phyloP scores from a whole-genome alignment of 2,329 filamentous ascomycete species.

The Colletotrichum camelliae region DNA sequence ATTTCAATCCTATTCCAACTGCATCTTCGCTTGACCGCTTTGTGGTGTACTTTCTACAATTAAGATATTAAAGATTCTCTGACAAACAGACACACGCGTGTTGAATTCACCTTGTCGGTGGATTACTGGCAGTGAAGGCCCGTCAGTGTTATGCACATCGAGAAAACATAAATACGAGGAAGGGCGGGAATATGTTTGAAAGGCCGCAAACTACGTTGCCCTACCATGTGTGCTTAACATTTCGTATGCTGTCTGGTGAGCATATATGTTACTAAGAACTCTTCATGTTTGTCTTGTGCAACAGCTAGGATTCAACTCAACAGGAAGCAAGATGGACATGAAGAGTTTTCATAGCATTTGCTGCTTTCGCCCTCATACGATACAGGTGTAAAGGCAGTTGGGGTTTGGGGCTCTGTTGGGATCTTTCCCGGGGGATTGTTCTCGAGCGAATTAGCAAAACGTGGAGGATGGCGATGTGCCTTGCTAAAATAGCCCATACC shows the following conservation, averaged over 20 bases:
- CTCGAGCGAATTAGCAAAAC: neutral
- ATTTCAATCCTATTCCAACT: constrained; percentile 4
- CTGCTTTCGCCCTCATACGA: neutral
- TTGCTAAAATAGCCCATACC: neutral
- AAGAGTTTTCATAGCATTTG: neutral
- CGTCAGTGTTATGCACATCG: neutral
- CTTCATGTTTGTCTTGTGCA: neutral
- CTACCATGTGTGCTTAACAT: neutral
- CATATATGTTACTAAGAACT: neutral
- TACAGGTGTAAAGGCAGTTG: neutral
- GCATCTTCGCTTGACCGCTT: neutral
- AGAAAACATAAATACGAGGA: neutral
- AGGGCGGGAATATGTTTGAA: neutral
- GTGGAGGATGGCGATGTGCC: neutral
- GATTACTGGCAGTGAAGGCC: neutral
- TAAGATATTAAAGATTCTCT: neutral
- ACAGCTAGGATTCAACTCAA: neutral
- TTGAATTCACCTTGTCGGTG: neutral
- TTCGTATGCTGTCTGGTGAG: neutral
- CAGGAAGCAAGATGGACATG: neutral
- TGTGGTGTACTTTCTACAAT: neutral
- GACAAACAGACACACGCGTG: neutral
- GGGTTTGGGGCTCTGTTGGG: neutral
- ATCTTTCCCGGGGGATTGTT: neutral
- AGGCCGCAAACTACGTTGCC: neutral